These are phyloP conservation scores for Sporormia fimetaria DNA, from an alignment of 495 filamentous ascomycete genomes.

Conservation along the genomic window DNA sequence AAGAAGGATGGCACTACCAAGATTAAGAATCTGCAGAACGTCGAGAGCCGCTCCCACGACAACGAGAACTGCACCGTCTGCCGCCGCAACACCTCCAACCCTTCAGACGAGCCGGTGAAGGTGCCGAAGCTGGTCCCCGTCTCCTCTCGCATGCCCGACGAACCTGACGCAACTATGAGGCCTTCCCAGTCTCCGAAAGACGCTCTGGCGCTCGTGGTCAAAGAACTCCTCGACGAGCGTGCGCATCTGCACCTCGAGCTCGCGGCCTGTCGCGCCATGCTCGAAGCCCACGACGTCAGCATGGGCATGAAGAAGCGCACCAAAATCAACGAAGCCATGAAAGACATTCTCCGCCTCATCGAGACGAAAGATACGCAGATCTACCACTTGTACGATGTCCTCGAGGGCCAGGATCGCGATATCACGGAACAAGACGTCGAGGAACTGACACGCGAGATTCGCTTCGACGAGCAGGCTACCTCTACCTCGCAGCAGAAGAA, in stretches of 20 bases:
- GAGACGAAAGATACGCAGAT: slow-evolving; percentile 79
- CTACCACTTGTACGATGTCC: slow-evolving; percentile 78
- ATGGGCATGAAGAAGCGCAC: slow-evolving; percentile 58
- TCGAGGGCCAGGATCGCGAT: slow-evolving; percentile 62
- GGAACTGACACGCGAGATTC: slow-evolving; percentile 51
- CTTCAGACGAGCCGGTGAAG: slow-evolving; percentile 42
- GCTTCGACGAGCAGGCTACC: slow-evolving; percentile 35
- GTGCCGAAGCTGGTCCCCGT: slow-evolving; percentile 61
- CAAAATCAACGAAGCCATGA: slow-evolving; percentile 51
- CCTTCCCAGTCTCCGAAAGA: slow-evolving; percentile 62
- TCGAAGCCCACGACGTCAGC: slow-evolving; percentile 58
- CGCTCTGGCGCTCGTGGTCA: slow-evolving; percentile 70
- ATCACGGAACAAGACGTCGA: slow-evolving; percentile 59
- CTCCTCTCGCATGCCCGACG: slow-evolving; percentile 52
- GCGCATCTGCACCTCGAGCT: slow-evolving; percentile 64
- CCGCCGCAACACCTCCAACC: slow-evolving; percentile 43
- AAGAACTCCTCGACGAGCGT: slow-evolving; percentile 71
- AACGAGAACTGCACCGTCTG: slow-evolving; percentile 65
- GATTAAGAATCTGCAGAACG: slow-evolving; percentile 2
- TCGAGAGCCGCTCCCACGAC: slow-evolving; percentile 41
- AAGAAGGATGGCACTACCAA: slow-evolving; percentile 6
- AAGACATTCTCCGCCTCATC: slow-evolving; percentile 50
- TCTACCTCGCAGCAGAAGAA: slow-evolving; percentile 6
- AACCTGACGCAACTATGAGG: slow-evolving; percentile 64
- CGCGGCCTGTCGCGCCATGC: slow-evolving; percentile 43